Base-by-base conservation (phyloP, 1,284 basidiomycete genomes). In the Austroboletus novae-zelandiae region DNA sequence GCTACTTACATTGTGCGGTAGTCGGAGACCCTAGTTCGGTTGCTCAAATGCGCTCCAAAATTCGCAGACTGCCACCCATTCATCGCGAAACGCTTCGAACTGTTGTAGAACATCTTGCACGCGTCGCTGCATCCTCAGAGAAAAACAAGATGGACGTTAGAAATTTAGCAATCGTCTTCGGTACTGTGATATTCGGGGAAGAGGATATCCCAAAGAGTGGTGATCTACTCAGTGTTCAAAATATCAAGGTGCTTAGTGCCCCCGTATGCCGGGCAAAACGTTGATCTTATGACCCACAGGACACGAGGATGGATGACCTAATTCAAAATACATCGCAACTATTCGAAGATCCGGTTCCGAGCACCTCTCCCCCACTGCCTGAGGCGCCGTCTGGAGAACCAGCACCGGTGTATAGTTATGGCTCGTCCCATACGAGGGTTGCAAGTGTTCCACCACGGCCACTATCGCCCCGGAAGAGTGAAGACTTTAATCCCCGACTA, bases 81-180 rank as follows among this genome's bases (percentile, higher is more conserved):
- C 94, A 98, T 66, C 92, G 95, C 62, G 87, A 89, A 4, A 95
- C 94, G 0, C 79, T 98, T 59, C 89, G 85, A 58, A 81, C 86
- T 9, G 71, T 98, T n/a, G 73, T 97, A 15, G 91, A 96, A 59
- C 96, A 98, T 68, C 81, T 99, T 11, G 77, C 87, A 9, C 80
- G 86, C 23, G 84, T 99, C 5, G 83, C 85, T 2, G 74, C 81
- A 8, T 76, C 80, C 45, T 76, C 79, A 5, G 81, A 84, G 18
- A 81, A 81, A 66, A 98, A 97, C 70, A 98, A 97, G 72, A 99
- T 99, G 96, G 92, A 94, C 56, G 76, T 88, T 0, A 90, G 89
- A 74, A 95, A 94, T 62, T 74, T 95, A 23, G 89, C 90, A 5
- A 92, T 94, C 49, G 85, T 93, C 1, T 94, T 94, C 70, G 85